A percentile compares a stretch with the other conserved stretches of the same genome.
phyloP scores from a whole-genome alignment of 441 rosid genomes.

The Adansonia rubrostipa region DNA sequence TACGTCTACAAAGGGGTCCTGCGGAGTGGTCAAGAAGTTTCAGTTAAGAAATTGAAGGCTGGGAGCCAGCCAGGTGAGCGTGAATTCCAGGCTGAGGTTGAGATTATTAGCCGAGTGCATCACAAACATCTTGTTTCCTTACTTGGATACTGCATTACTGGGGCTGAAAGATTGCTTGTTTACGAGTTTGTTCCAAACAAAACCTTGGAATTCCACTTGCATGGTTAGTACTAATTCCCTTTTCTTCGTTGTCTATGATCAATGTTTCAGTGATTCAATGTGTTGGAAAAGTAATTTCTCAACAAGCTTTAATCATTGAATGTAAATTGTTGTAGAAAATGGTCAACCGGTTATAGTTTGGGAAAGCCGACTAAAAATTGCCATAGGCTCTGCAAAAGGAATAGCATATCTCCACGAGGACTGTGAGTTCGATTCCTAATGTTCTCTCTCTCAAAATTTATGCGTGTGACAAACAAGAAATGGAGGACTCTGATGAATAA shows the following conservation, averaged over 20 bases:
- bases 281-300: neutral
- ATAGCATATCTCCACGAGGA: constrained; percentile 66
- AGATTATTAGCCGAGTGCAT: constrained; percentile 2
- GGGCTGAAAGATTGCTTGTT: constrained; percentile 44
- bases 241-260: neutral
- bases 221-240: constrained; percentile 36
- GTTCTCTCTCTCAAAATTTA: too few relatives aligned
- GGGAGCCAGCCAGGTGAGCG: constrained; percentile 62
- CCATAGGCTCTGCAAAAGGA: constrained; percentile 65
- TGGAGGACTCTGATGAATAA: too few relatives aligned
- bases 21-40: constrained; percentile 45
- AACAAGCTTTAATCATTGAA: neutral
- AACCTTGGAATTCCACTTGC: constrained; percentile 57
- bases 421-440: constrained; percentile 38
- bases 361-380: constrained; percentile 54
- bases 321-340: constrained; percentile 43
- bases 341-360: constrained; percentile 50
- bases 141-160: neutral
- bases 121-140: constrained; percentile 9
- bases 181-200: constrained; percentile 63
- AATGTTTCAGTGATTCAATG: neutral
- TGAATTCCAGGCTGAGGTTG: constrained; percentile 38
- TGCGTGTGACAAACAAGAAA: too few relatives aligned
- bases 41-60: constrained; percentile 58
- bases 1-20: constrained; percentile 59